Percentiles rank a stretch among this genome's conserved stretches.
These are phyloP conservation scores for Trichosanthes truncata DNA, from an alignment of 306 rosid species.

Conservation along the genomic window DNA sequence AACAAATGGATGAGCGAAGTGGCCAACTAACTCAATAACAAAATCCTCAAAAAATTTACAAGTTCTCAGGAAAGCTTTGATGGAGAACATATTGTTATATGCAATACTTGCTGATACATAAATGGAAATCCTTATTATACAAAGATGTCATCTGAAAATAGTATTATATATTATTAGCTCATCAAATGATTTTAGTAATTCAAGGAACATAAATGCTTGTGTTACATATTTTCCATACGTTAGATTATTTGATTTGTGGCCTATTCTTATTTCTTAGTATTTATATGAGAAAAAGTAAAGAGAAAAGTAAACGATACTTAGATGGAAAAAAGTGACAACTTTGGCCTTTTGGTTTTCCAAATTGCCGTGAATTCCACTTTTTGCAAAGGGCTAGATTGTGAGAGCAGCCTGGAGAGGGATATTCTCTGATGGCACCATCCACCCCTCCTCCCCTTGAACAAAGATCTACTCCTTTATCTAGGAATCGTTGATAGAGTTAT, in stretches of 20 bases:
- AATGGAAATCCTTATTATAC: neutral
- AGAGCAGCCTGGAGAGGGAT: neutral
- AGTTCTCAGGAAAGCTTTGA: neutral
- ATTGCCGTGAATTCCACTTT: neutral
- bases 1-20: neutral
- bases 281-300: neutral
- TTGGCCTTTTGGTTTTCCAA: neutral
- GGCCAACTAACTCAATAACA: neutral
- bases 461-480: too few species aligned
- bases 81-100: neutral
- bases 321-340: neutral
- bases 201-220: conserved; percentile 3
- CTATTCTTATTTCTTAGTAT: neutral
- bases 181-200: neutral
- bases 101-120: neutral
- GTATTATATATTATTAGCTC: neutral
- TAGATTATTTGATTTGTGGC: neutral
- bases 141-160: neutral
- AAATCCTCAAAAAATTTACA: neutral
- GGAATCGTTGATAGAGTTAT: too few species aligned
- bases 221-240: neutral
- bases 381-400: neutral
- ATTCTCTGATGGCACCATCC: too few species aligned
- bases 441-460: too few species aligned
- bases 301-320: neutral